A percentile compares a stretch with the other conserved stretches of the same genome.
These are phyloP conservation scores for Tuber brumale DNA, from an alignment of 495 filamentous ascomycete genomes.

Conservation along the genomic window DNA sequence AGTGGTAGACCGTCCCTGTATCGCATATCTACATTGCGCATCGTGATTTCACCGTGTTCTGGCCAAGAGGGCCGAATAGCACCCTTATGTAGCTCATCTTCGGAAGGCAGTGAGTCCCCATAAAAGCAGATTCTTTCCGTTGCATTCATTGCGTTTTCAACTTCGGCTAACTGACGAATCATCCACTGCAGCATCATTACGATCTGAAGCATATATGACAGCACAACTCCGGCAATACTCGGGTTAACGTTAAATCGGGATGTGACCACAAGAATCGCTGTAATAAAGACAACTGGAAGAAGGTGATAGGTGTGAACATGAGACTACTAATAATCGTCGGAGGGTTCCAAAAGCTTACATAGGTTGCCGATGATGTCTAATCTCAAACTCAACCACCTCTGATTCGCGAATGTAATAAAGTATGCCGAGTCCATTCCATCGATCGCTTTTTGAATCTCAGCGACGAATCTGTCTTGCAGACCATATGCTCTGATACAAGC, in stretches of 20 bases:
- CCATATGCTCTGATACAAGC: slow-evolving; percentile 86
- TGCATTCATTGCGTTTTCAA: slow-evolving; percentile 96
- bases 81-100: slow-evolving; percentile 67
- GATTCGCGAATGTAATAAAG: slow-evolving; percentile 88
- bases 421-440: slow-evolving; percentile 91
- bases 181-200: slow-evolving; percentile 97
- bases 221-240: slow-evolving; percentile 75
- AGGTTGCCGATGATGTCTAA: slow-evolving; percentile 76
- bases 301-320: not conserved
- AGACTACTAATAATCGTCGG: not conserved
- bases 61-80: slow-evolving; percentile 67
- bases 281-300: slow-evolving; percentile 63
- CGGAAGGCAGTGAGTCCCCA: slow-evolving; percentile 76
- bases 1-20: slow-evolving; percentile 77
- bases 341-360: slow-evolving; percentile 1
- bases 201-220: slow-evolving; percentile 87
- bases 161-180: slow-evolving; percentile 86
- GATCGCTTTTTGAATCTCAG: slow-evolving; percentile 61
- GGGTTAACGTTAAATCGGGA: slow-evolving; percentile 82
- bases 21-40: slow-evolving; percentile 82
- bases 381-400: slow-evolving; percentile 80
- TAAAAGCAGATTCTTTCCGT: slow-evolving; percentile 94
- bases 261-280: slow-evolving; percentile 85
- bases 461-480: slow-evolving; percentile 63
- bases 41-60: slow-evolving; percentile 73